Percentiles rank a stretch among this genome's conserved stretches.
Evolutionary conservation across 225 moss, liverwort and hornwort species (phyloP).

Genomic region (Pseudisothecium myosuroides): DNA sequence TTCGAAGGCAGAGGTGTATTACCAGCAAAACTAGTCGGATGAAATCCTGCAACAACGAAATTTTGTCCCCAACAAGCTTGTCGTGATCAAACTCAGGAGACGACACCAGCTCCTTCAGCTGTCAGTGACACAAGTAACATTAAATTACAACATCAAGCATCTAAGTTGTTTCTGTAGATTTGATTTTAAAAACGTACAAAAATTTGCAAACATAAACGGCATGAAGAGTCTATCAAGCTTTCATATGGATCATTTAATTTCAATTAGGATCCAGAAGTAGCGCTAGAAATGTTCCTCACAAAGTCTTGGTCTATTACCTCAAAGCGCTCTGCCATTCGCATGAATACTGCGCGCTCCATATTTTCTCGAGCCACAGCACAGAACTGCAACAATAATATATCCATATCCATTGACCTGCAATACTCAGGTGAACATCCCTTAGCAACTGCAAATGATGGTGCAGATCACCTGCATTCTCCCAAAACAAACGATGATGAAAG

Average conservation of each 20-base stretch:
- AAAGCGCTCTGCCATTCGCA: conserved; percentile 52
- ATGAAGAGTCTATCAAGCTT: not conserved
- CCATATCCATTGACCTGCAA: conserved; percentile 63
- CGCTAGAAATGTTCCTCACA: not conserved
- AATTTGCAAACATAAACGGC: not conserved
- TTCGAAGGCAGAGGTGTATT: not conserved
- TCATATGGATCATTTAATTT: not conserved
- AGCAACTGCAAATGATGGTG: not conserved
- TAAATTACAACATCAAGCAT: not conserved
- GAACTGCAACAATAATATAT: conserved; percentile 51
- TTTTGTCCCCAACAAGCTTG: conserved; percentile 15
- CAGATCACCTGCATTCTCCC: not conserved
- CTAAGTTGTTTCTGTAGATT: not conserved
- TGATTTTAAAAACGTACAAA: not conserved
- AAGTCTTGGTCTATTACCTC: conserved; percentile 16
- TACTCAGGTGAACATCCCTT: not conserved
- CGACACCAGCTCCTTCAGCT: conserved; percentile 30
- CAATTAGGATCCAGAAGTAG: not conserved
- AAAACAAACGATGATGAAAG: not conserved
- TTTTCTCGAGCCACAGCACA: conserved; percentile 58
- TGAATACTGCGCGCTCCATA: conserved; percentile 45
- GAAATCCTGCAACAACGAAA: conserved; percentile 82
- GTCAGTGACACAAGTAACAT: not conserved
- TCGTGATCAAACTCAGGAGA: conserved; percentile 4
- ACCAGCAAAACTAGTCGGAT: conserved; percentile 83